Percentiles rank a stretch among this genome's conserved stretches.
phyloP scores from a whole-genome alignment of 202 grass and related monocot genomes.

The Brachypodium distachyon region DNA sequence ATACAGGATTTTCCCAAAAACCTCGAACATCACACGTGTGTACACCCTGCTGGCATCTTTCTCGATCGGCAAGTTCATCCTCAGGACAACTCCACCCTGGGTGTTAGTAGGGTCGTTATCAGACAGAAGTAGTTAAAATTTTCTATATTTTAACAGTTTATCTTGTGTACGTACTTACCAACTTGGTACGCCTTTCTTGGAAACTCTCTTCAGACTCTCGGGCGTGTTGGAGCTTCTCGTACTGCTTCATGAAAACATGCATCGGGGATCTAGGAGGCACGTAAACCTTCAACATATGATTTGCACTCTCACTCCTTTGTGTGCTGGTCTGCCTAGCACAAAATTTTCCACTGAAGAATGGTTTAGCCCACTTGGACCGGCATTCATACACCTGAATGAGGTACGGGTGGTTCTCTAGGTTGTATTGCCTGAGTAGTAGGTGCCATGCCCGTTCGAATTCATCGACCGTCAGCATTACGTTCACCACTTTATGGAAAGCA shows the following conservation, averaged over 20 bases:
- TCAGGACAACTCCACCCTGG: neutral
- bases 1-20: neutral
- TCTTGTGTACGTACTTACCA: too few species aligned
- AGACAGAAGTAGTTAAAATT: too few species aligned
- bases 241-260: neutral
- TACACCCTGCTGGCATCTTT: neutral
- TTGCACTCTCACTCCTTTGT: neutral
- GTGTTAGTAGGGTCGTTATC: too few species aligned
- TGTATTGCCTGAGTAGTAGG: neutral
- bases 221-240: neutral
- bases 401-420: neutral
- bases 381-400: neutral
- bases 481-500: neutral
- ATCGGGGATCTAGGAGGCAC: neutral
- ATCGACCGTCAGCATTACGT: neutral
- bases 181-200: neutral
- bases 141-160: too few species aligned
- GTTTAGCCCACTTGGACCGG: neutral
- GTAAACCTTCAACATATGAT: neutral
- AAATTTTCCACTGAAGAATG: neutral
- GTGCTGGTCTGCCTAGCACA: neutral
- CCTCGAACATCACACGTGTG: neutral
- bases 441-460: neutral
- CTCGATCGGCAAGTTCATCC: neutral
- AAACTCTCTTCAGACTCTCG: neutral